These are phyloP conservation scores for Ligustrum vulgare DNA, from an alignment of 257 asterid species.

Conservation along the genomic window DNA sequence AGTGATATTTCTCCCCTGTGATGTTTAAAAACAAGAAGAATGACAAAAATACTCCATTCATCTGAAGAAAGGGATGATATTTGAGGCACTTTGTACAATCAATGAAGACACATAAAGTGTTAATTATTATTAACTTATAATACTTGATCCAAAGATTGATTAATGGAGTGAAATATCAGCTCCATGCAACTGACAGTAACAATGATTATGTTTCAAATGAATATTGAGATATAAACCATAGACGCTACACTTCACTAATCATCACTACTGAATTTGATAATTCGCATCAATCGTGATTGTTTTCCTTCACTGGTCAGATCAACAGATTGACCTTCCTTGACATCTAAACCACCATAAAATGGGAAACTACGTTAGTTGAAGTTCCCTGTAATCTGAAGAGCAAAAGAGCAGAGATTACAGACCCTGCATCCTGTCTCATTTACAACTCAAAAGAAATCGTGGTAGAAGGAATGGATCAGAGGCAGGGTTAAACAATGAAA, in stretches of 20 bases:
- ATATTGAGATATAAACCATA: background rate
- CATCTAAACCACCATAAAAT: background rate
- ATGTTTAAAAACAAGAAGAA: conserved; percentile 11
- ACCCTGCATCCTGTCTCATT: background rate
- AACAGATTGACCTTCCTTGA: background rate
- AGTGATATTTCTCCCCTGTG: conserved; percentile 75
- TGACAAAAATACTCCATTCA: background rate
- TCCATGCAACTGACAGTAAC: background rate
- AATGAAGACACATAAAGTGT: background rate
- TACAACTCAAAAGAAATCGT: background rate
- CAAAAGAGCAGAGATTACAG: background rate
- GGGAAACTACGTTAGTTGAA: background rate
- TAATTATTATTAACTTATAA: background rate
- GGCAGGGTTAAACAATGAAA: background rate
- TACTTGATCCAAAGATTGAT: background rate
- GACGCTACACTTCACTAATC: background rate
- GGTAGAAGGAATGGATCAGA: background rate
- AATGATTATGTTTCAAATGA: background rate
- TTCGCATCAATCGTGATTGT: background rate
- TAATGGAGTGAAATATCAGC: background rate
- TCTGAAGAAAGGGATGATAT: background rate
- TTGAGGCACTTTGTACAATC: background rate
- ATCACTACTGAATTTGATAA: background rate
- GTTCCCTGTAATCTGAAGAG: background rate
- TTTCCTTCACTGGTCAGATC: background rate